phyloP scores from a whole-genome alignment of 2,329 filamentous ascomycete genomes.

The Fulvia fulva region DNA sequence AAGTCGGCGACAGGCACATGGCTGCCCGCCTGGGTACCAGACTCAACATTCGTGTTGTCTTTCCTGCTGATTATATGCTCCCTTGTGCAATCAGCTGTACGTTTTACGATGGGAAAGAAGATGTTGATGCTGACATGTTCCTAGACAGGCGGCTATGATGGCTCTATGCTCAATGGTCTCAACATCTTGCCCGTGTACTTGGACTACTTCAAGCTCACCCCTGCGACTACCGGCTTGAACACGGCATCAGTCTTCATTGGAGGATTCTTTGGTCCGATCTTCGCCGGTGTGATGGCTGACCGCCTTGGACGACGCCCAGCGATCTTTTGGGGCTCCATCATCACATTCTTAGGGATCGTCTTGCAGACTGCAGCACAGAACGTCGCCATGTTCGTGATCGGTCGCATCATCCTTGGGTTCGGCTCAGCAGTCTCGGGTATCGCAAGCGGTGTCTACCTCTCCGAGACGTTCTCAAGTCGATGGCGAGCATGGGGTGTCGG shows the following conservation, averaged over 20 bases:
- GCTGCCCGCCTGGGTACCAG: slow-evolving; percentile 25
- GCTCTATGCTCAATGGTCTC: slow-evolving; percentile 53
- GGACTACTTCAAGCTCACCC: slow-evolving; percentile 54
- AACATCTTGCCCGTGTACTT: slow-evolving; percentile 56
- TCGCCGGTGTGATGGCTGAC: slow-evolving; percentile 44
- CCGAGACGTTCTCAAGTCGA: slow-evolving; percentile 46
- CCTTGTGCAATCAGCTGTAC: slow-evolving; percentile 17
- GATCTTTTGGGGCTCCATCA: slow-evolving; percentile 41
- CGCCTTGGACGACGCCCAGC: slow-evolving; percentile 42
- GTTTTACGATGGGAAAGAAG: neutral
- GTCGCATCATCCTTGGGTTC: slow-evolving; percentile 47
- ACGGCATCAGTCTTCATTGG: slow-evolving; percentile 56
- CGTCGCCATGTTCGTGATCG: slow-evolving; percentile 35
- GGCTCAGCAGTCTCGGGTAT: slow-evolving; percentile 43
- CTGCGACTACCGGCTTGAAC: slow-evolving; percentile 52
- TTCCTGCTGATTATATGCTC: slow-evolving; percentile 25
- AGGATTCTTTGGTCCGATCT: slow-evolving; percentile 38
- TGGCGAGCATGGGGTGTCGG: slow-evolving; percentile 47
- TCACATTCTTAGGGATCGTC: slow-evolving; percentile 45
- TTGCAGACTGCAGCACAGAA: slow-evolving; percentile 50
- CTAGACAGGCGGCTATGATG: slow-evolving; percentile 16
- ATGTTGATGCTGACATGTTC: neutral
- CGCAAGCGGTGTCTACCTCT: slow-evolving; percentile 47
- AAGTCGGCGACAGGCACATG: slow-evolving; percentile 21
- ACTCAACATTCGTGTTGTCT: slow-evolving; percentile 19